phyloP scores from a whole-genome alignment of 2,329 filamentous ascomycete genomes.

The Fusarium musae region DNA sequence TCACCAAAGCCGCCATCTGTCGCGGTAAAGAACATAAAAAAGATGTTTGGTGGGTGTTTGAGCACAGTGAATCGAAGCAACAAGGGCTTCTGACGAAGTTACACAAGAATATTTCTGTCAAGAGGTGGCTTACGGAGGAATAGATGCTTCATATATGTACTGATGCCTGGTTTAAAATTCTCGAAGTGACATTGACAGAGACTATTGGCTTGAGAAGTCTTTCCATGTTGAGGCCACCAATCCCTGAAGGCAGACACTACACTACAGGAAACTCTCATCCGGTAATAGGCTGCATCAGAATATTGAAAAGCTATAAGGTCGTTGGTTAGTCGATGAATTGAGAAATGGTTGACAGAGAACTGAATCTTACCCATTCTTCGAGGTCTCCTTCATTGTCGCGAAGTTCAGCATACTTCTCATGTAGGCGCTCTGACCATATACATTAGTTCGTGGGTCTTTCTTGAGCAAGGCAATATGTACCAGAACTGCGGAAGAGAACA shows the following conservation, averaged over 20 bases:
- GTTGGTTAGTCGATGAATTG: fast-evolving
- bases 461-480: fast-evolving
- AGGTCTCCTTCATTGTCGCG: background rate
- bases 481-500: background rate
- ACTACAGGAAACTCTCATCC: fast-evolving
- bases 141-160: fast-evolving
- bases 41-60: background rate
- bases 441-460: background rate
- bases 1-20: fast-evolving
- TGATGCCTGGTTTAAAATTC: too few relatives aligned
- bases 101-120: fast-evolving
- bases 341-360: fast-evolving
- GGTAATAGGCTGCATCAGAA: background rate
- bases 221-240: fast-evolving
- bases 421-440: background rate
- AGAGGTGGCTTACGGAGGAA: fast-evolving
- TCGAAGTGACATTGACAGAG: too few relatives aligned
- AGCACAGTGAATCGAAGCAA: background rate
- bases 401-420: background rate
- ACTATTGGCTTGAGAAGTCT: fast-evolving
- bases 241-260: fast-evolving
- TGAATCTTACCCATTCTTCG: background rate
- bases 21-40: background rate
- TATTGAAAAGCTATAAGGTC: background rate
- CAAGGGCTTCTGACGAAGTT: background rate